These are phyloP conservation scores for Ogataea dorogensis DNA, from an alignment of 805 yeast species.

Conservation along the genomic window DNA sequence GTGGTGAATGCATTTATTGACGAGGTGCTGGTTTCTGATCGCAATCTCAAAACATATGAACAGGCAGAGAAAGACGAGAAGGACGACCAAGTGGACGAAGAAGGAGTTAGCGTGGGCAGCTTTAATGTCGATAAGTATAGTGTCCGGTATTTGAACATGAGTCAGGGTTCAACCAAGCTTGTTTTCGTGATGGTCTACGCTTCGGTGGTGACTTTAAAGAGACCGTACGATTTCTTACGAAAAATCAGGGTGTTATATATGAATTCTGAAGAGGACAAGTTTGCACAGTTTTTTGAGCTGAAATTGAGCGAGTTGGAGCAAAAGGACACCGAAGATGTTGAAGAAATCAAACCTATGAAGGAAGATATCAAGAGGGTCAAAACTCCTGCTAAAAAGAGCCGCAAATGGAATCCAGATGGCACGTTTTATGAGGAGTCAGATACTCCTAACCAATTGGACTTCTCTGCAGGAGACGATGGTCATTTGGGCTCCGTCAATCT, in stretches of 20 bases:
- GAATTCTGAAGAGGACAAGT: constrained; percentile 32
- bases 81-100: constrained; percentile 25
- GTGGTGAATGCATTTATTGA: constrained; percentile 48
- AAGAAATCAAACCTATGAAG: constrained; percentile 9
- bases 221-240: constrained; percentile 30
- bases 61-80: constrained; percentile 20
- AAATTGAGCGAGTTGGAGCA: constrained; percentile 34
- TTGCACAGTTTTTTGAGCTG: constrained; percentile 38
- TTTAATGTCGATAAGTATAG: constrained; percentile 41
- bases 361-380: constrained; percentile 8
- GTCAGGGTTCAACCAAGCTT: constrained; percentile 37
- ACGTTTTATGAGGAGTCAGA: constrained; percentile 42
- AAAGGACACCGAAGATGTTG: constrained; percentile 11
- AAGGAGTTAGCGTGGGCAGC: constrained; percentile 25
- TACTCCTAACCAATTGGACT: constrained; percentile 51
- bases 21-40: constrained; percentile 45
- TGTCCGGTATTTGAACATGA: constrained; percentile 41
- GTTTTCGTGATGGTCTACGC: constrained; percentile 44
- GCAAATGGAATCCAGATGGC: constrained; percentile 73
- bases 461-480: constrained; percentile 38
- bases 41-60: constrained; percentile 25
- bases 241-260: constrained; percentile 25
- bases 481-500: constrained; percentile 27
- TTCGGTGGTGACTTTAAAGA: constrained; percentile 32
- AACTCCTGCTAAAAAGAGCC: constrained; percentile 39